Base-by-base conservation (phyloP, 345 rosid species). In the Rhizophora apiculata region DNA sequence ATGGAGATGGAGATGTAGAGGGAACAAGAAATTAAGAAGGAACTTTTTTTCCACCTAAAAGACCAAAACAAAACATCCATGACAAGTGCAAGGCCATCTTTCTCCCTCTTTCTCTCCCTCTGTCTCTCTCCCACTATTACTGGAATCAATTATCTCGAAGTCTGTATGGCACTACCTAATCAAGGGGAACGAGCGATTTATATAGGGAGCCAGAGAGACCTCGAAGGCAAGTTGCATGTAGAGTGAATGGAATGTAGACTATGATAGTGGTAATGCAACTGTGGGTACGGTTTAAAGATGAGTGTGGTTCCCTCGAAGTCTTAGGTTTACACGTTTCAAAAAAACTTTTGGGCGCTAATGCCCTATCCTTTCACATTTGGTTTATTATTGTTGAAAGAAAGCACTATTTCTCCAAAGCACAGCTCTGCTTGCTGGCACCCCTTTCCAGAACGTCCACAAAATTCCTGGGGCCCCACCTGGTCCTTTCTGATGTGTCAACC, bases 401-500 rank as follows among this genome's bases (percentile, higher is more conserved):
- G 39, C 60, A 43, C 39, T 21, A 30, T 60, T 20, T 56, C 37
- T 16, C 58, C 39, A 64, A 62, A 56, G 27, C 3, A 11, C 16
- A 54, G 22, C 56, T 68, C 74, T 64, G 52, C 65, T 63, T 73
- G 76, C 69, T n/a, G 71, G 76, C 76, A 80, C 85, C 82, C 80
- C 74, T 55, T 83, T 73, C 26, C 29, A 51, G 79, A 55, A 69
- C 49, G 16, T 59, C 26, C 60, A 55, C 54, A 36, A 62, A 68
- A 48, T 52, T 31, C 21, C 3, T 4, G 56, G 82, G 74, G 81
- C 13, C 83, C 83, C 84, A 75, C 76, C 4, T n/a, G 22, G 34
- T 3, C 56, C 89, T 89, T 84, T 82, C 82, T 86, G 86, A 85
- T 82, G 92, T 89, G 97, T 79, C 93, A 68, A 82, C 86, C 96